phyloP scores from a whole-genome alignment of 257 asterid genomes.

The Primulina tabacum region DNA sequence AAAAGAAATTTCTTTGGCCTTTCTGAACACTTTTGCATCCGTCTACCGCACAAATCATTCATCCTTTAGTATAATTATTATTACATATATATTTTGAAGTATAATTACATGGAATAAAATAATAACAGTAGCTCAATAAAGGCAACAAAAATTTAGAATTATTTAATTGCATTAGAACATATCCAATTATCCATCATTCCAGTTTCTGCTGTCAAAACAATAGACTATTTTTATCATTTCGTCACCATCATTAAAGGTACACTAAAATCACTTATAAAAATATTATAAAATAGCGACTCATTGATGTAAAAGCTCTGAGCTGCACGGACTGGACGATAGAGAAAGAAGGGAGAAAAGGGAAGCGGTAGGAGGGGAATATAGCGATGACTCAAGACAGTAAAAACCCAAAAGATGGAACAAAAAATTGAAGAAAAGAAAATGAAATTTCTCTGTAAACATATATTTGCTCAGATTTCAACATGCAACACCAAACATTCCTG shows the following conservation, averaged over 20 bases:
- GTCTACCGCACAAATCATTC: constrained; percentile 12
- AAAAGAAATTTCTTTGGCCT: constrained; percentile 50
- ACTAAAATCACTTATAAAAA: too few species aligned
- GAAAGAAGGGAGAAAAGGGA: constrained; percentile 32
- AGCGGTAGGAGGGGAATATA: constrained; percentile 30
- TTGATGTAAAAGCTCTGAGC: constrained; percentile 16
- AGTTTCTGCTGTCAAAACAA: constrained; percentile 19
- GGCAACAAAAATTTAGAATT: background rate
- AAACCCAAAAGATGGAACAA: background rate
- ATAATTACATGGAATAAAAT: too few species aligned
- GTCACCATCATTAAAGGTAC: constrained; percentile 7
- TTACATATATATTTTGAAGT: background rate
- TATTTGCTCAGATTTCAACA: constrained; percentile 26
- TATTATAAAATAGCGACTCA: too few species aligned
- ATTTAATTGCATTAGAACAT: constrained; percentile 15
- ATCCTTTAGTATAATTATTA: background rate
- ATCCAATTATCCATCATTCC: constrained; percentile 17
- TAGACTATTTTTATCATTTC: too few species aligned
- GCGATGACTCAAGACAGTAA: constrained; percentile 35
- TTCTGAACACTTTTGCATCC: constrained; percentile 32
- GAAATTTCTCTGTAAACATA: background rate
- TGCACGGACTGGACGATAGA: constrained; percentile 39
- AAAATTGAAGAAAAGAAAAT: background rate
- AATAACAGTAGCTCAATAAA: background rate
- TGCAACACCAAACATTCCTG: constrained; percentile 42